phyloP scores from a whole-genome alignment of 371 early-diverging fungal genomes.

The Lichtheimia ramosa region DNA sequence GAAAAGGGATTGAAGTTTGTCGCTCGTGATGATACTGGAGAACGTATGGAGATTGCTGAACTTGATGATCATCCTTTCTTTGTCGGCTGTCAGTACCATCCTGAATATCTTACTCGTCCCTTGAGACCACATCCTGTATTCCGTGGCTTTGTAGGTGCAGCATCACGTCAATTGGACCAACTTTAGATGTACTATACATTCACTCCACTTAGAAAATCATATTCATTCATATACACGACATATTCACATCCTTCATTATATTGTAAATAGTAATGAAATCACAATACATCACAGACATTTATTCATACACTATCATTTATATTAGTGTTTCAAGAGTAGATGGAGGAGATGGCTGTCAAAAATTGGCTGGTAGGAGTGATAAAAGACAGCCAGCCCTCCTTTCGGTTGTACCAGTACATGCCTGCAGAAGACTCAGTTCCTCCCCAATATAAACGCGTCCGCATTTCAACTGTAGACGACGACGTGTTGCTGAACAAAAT shows the following conservation, averaged over 20 bases:
- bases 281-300: neutral
- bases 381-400: neutral
- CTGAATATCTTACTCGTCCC: conserved; percentile 98
- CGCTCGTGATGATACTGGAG: conserved; percentile 91
- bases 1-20: conserved; percentile 87
- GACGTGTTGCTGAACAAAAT: neutral
- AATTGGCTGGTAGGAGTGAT: neutral
- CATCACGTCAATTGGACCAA: conserved; percentile 48
- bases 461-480: neutral
- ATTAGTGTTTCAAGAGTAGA: neutral
- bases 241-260: neutral
- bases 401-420: neutral
- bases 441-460: neutral
- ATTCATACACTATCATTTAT: neutral
- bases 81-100: conserved; percentile 98
- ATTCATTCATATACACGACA: neutral
- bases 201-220: neutral
- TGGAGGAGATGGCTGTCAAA: neutral
- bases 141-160: conserved; percentile 90
- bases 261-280: neutral
- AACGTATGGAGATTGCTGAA: conserved; percentile 98
- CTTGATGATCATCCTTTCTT: conserved; percentile 93
- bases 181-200: conserved; percentile 13
- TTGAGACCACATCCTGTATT: conserved; percentile 92
- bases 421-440: too few relatives aligned